phyloP scores from a whole-genome alignment of 257 asterid species.

The Paraleonurus japonicus region DNA sequence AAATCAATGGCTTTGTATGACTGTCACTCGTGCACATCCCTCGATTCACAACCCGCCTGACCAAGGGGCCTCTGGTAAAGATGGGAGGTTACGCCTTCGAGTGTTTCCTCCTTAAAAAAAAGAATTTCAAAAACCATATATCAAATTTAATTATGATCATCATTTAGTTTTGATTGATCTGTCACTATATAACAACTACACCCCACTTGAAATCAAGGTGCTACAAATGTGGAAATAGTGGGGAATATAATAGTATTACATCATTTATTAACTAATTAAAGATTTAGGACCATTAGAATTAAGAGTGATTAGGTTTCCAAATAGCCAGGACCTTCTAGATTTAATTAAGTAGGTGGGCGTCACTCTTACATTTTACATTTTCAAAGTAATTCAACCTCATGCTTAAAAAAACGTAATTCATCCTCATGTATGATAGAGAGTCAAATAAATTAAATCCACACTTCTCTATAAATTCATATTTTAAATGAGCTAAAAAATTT shows the following conservation, averaged over 20 bases:
- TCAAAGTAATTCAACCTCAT: background rate
- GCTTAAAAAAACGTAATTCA: no score
- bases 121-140: no score
- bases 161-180: constrained; percentile 10
- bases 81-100: no score
- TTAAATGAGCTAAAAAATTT: no score
- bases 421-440: no score
- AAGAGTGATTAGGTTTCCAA: constrained; percentile 23
- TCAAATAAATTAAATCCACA: no score
- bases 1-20: no score
- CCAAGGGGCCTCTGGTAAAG: no score
- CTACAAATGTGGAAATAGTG: constrained; percentile 19
- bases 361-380: background rate
- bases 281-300: constrained; percentile 30
- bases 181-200: constrained; percentile 3
- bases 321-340: constrained; percentile 20
- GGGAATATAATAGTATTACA: constrained; percentile 23
- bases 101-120: no score
- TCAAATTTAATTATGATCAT: background rate
- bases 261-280: constrained; percentile 19
- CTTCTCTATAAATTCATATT: no score
- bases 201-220: background rate
- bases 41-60: no score
- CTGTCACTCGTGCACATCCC: no score
- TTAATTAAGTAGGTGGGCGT: background rate